Percentiles rank a stretch among this genome's conserved stretches.
Evolutionary conservation across 1,139 yeast species (phyloP).

Genomic region (Tardiomyces depauwii): DNA sequence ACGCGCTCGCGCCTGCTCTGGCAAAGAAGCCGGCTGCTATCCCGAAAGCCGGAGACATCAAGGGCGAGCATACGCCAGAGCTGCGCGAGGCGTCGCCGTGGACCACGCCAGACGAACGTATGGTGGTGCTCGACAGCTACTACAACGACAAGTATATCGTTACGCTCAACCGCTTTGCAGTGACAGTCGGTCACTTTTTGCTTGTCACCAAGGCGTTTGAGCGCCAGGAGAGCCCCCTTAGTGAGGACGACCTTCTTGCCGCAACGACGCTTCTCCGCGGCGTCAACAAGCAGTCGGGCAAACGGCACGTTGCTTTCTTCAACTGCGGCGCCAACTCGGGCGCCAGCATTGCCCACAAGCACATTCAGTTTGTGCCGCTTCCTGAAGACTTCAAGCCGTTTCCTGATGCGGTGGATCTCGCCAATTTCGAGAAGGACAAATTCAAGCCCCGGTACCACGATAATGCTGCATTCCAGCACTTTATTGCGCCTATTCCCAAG

Average conservation of each 20-base stretch:
- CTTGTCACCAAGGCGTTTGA: constrained; percentile 63
- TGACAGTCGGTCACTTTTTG: constrained; percentile 67
- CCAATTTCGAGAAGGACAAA: constrained; percentile 27
- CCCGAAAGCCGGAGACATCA: constrained; percentile 22
- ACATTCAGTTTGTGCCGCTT: constrained; percentile 69
- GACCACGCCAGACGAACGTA: constrained; percentile 63
- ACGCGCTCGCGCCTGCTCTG: constrained; percentile 39
- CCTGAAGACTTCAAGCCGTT: constrained; percentile 51
- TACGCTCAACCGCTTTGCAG: constrained; percentile 78
- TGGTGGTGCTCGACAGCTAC: constrained; percentile 47
- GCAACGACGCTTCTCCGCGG: constrained; percentile 41
- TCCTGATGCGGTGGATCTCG: constrained; percentile 42
- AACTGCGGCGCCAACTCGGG: constrained; percentile 85
- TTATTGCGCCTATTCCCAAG: constrained; percentile 48
- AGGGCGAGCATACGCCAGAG: constrained; percentile 13
- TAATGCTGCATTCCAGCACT: constrained; percentile 73
- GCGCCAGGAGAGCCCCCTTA: constrained; percentile 61
- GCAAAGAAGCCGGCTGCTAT: constrained; percentile 43
- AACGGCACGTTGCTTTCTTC: constrained; percentile 63
- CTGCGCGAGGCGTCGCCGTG: constrained; percentile 49
- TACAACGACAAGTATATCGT: constrained; percentile 40
- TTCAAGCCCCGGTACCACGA: constrained; percentile 64
- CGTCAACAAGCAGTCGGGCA: constrained; percentile 27
- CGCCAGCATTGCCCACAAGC: constrained; percentile 89
- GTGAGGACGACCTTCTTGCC: constrained; percentile 53